Evolutionary conservation across 805 yeast species (phyloP).

Genomic region (Candida broadrunensis): DNA sequence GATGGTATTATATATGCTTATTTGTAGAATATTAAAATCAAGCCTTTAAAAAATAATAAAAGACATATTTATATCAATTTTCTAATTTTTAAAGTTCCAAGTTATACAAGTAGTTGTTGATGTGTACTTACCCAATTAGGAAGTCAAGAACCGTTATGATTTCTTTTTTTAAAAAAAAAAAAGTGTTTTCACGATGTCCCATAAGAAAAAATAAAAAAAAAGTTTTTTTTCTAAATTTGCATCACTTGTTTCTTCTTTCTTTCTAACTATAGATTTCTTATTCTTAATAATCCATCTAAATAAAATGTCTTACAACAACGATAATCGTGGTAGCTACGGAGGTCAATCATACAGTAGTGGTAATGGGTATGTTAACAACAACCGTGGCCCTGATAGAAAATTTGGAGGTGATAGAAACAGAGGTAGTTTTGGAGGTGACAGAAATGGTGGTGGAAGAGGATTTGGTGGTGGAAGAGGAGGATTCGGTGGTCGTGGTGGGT

Average conservation of each 20-base stretch:
- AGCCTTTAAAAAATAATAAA: too few species aligned
- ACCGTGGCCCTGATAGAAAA: slow-evolving; percentile 17
- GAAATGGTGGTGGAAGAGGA: slow-evolving; percentile 32
- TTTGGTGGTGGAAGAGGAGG: slow-evolving; percentile 34
- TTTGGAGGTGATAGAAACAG: slow-evolving; percentile 16
- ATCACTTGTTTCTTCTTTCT: slow-evolving; percentile 3
- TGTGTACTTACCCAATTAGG: slow-evolving; percentile 10
- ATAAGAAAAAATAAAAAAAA: too few species aligned
- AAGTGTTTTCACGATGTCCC: too few species aligned
- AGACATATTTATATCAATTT: too few species aligned
- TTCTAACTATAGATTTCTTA: not conserved
- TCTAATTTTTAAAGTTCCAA: too few species aligned
- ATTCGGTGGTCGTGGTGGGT: slow-evolving; percentile 28
- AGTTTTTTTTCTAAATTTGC: too few species aligned
- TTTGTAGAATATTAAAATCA: too few species aligned
- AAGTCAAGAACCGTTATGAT: slow-evolving; percentile 6
- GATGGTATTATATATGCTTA: too few species aligned
- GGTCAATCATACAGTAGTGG: slow-evolving; percentile 6
- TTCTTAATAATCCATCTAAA: not conserved
- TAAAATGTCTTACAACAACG: slow-evolving; percentile 43
- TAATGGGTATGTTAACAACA: slow-evolving; percentile 30
- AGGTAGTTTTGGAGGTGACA: slow-evolving; percentile 20
- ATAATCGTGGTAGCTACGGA: slow-evolving; percentile 15
- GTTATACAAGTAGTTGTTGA: too few species aligned
- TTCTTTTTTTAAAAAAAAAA: slow-evolving; percentile 9